Base-by-base conservation (phyloP, 805 yeast genomes). In the Metschnikowia lochheadii region DNA sequence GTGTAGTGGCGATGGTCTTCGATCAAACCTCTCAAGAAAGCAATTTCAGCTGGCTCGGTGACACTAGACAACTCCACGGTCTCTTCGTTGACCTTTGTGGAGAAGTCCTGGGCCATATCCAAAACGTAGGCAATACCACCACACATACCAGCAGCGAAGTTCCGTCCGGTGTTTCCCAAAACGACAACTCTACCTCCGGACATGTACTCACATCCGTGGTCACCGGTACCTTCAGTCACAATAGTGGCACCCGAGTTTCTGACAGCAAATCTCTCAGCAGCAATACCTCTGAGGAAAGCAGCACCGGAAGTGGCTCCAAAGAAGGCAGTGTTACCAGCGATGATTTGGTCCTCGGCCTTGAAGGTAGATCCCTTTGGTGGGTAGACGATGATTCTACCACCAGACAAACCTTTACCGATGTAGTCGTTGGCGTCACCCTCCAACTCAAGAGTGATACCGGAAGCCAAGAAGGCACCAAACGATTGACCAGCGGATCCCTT, bases 131-230 rank as follows among this genome's bases (percentile, higher is more conserved):
- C 96, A 69, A 94, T 92, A 82, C 99, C 99, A 73, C 99, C 99
- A 61, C 97, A 91, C 87, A 94, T 94, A 77, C 99, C 99, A 50
- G 99, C 96, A 54, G 88, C 97, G 67, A 87, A 87, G 77, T 90
- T 85, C 56, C 97, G 83, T 52, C 96, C 97, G 62, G 96, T 88
- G 52, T 83, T 73, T 43, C 97, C 96, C 59, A 92, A 80, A 44
- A 92, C 90, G 65, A 92, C 89, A 55, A 94, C 96, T 63, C 98
- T 83, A 67, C 99, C 99, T 69, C 99, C 98, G 60, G 98, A 91
- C 99, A 92, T 92, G 75, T 92, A 92, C 74, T 92, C 99, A 75
- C 97, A 92, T 47, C 99, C 99, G 69, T 92, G 97, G 69, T 92
- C 97, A 76, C 99, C 99, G 56, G 88, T 85, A 65, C 96, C 97